Base-by-base conservation (phyloP, 2,329 filamentous ascomycete species). In the Clarireedia homoeocarpa region DNA sequence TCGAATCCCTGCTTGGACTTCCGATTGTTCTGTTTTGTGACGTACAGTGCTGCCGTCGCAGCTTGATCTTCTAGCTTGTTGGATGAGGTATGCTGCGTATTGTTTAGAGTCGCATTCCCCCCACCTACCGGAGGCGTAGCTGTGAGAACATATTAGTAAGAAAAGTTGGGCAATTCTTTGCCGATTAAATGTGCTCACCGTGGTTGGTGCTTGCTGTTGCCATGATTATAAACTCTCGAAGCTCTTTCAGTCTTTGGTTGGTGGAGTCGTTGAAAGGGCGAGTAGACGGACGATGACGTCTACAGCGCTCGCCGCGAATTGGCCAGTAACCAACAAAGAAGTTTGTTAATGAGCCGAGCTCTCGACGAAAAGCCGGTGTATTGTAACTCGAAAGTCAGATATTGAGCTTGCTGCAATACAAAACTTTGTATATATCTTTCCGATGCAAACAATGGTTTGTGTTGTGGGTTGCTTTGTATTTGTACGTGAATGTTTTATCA, bases 21-120 rank as follows among this genome's bases (percentile, higher is more conserved):
- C 15, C 26, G 23, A 24, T 60, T 47, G 20, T 60, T 59, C 23
- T 69, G 65, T 48, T 75, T 73, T 14, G 76, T 79, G 49, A 74
- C 78, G 66, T 81, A 81, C 14, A 85, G 70, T 5, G 83, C 83
- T 58, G 83, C 81, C 10, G 76, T 78, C n/a, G 82, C 82, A 61
- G 83, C 83, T 63, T 72, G 70, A 52, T 73, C 70, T 61, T 73
- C 69, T 47, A 73, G 68, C 64, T 69, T 63, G 53, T 52, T 45
- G 17, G 65, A 59, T 14, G 48, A 44, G 17, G 58, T 58, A 23
- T 61, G 63, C 53, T 56, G 58, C 36, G 38, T 14, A 12, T 34
- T 14, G 17, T 48, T 26, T 17, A 46, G 7, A 24, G 5, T 6
- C 7, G 17, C 12, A 46, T 46, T 46, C 20, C 42, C 42, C 12